These are phyloP conservation scores for Balakata baccata DNA, from an alignment of 345 rosid genomes.

Conservation along the genomic window DNA sequence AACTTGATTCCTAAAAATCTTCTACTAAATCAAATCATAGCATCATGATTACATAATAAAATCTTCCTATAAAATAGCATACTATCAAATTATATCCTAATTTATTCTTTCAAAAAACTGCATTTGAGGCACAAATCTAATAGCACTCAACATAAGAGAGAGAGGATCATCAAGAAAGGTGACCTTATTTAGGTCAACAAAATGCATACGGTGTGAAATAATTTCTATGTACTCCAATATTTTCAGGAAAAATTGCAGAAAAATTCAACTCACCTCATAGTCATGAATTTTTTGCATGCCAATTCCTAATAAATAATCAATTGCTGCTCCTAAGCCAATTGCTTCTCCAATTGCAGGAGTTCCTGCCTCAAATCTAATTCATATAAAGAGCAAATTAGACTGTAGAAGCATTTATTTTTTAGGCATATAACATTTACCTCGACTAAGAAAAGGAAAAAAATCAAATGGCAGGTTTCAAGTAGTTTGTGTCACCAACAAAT, in stretches of 20 bases:
- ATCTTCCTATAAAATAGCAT: too few relatives aligned
- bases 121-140: too few relatives aligned
- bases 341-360: slow-evolving; percentile 98
- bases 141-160: neutral
- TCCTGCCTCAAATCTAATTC: slow-evolving; percentile 91
- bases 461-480: neutral
- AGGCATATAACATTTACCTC: neutral
- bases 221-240: neutral
- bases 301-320: slow-evolving; percentile 73
- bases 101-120: too few relatives aligned
- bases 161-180: neutral
- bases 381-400: slow-evolving; percentile 6
- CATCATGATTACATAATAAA: too few relatives aligned
- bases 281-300: slow-evolving; percentile 86
- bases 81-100: too few relatives aligned
- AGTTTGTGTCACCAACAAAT: neutral
- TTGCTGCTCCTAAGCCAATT: slow-evolving; percentile 90
- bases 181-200: too few relatives aligned
- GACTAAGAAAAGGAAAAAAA: neutral
- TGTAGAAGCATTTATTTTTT: neutral
- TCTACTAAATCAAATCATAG: too few relatives aligned
- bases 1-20: too few relatives aligned
- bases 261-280: slow-evolving; percentile 57
- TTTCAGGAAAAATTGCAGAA: neutral
- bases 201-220: neutral